Percentiles rank a stretch among this genome's conserved stretches.
Evolutionary conservation across 176 grass and related monocot genomes (phyloP).

Genomic region (Aegilops tauschii): DNA sequence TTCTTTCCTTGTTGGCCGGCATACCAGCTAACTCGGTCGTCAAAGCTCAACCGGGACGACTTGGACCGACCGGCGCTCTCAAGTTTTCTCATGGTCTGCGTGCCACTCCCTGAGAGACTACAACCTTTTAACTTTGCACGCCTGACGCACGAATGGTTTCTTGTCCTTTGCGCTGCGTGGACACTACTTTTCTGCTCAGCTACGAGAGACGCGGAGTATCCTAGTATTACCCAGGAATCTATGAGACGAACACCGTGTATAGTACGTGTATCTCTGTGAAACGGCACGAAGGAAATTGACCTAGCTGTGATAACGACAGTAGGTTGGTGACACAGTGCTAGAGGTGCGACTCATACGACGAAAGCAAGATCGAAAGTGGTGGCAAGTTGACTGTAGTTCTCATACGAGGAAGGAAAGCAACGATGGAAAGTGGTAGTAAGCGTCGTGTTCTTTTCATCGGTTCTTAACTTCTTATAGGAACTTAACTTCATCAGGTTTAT

Average conservation of each 20-base stretch:
- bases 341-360: not conserved
- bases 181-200: not conserved
- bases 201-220: not conserved
- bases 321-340: not conserved
- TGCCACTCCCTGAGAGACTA: not conserved
- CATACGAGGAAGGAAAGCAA: not conserved
- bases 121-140: not conserved
- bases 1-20: not conserved
- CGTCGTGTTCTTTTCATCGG: no score
- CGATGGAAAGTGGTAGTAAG: no score
- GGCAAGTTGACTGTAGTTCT: not conserved
- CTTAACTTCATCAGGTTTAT: no score
- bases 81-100: not conserved
- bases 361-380: not conserved
- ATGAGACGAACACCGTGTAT: not conserved
- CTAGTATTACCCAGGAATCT: not conserved
- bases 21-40: not conserved
- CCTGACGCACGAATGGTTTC: not conserved
- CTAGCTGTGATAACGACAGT: not conserved
- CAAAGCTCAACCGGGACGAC: slow-evolving; percentile 2
- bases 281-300: not conserved
- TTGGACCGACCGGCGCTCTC: not conserved
- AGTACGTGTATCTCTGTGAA: not conserved
- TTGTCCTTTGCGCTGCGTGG: not conserved
- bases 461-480: no score